Conservation (phyloP, 2,329 filamentous ascomycete species). For the Albifimbria verrucaria region DNA sequence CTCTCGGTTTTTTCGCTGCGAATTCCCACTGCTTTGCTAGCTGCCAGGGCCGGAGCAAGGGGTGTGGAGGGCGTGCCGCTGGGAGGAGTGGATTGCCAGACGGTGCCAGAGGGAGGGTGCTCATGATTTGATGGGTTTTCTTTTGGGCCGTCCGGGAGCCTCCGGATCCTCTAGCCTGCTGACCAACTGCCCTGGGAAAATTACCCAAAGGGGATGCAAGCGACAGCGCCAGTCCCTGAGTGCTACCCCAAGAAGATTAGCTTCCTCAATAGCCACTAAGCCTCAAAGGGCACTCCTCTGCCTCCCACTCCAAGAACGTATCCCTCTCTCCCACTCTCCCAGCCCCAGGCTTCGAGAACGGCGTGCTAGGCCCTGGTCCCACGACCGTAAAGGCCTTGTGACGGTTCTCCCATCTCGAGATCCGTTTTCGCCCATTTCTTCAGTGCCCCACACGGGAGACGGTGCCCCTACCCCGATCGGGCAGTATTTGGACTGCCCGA, state of each 20-base stretch:
- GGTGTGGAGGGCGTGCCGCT: background rate
- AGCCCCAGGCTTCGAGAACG: background rate
- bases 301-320: background rate
- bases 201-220: background rate
- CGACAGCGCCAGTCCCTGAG: background rate
- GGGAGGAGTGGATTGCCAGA: background rate
- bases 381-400: background rate
- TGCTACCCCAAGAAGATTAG: background rate
- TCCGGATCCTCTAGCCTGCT: constrained; percentile 3
- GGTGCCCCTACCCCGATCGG: background rate
- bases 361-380: background rate
- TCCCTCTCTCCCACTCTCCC: background rate
- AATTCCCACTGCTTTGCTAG: background rate
- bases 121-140: background rate
- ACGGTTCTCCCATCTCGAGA: background rate
- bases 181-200: background rate
- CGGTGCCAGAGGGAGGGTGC: background rate
- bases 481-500: background rate
- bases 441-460: background rate
- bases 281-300: background rate
- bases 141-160: background rate
- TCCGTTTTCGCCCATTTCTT: background rate
- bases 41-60: background rate
- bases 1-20: background rate
- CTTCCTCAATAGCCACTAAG: background rate